Evolutionary conservation across 352 stramenopile genomes (phyloP).

Genomic region (Globisporangium cystogenes): DNA sequence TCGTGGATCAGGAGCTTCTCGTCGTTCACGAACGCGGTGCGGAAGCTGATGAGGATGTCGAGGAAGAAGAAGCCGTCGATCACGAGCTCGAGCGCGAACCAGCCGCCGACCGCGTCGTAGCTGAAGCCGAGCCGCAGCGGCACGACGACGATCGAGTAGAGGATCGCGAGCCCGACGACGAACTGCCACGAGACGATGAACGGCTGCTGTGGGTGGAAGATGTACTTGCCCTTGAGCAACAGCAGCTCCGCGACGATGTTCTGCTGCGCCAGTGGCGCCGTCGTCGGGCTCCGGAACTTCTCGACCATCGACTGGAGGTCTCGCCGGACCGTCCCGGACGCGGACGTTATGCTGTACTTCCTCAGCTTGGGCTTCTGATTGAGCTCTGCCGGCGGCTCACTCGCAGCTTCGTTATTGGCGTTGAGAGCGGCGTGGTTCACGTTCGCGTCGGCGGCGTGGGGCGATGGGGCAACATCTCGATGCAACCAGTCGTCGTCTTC

Average conservation of each 20-base stretch:
- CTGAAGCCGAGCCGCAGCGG: constrained; percentile 87
- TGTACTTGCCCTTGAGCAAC: constrained; percentile 61
- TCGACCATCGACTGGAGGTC: constrained; percentile 28
- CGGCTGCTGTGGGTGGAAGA: constrained; percentile 69
- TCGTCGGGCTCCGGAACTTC: constrained; percentile 45
- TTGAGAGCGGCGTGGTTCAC: background rate
- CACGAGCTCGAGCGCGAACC: constrained; percentile 57
- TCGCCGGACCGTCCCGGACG: background rate
- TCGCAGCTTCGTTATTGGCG: background rate
- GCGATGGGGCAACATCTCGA: background rate
- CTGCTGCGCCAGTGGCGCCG: constrained; percentile 28
- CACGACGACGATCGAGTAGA: constrained; percentile 88
- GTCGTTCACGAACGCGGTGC: constrained; percentile 78
- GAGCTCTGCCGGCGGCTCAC: background rate
- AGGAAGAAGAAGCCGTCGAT: constrained; percentile 85
- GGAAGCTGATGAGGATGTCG: constrained; percentile 86
- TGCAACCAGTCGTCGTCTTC: background rate
- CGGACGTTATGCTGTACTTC: background rate
- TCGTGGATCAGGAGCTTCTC: constrained; percentile 66
- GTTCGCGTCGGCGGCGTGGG: background rate
- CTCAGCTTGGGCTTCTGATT: background rate
- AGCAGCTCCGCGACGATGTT: constrained; percentile 46
- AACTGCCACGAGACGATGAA: constrained; percentile 75
- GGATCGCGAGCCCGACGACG: constrained; percentile 63
- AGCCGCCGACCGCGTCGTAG: constrained; percentile 40